These are phyloP conservation scores for Saccharomyces hybrid DNA, from an alignment of 1,139 yeast genomes.

Conservation along the genomic window DNA sequence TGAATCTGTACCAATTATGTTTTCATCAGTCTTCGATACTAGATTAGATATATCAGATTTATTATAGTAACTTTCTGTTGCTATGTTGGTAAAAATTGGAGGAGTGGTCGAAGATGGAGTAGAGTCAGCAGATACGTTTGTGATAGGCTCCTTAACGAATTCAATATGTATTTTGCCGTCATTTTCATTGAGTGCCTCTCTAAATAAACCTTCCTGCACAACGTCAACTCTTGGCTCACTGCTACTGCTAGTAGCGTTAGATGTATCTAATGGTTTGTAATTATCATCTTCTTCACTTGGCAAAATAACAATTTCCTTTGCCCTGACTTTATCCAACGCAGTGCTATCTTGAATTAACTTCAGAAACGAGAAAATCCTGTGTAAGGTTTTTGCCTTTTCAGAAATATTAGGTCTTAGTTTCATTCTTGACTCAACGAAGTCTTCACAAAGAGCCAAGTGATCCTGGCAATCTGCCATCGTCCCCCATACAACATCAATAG, in stretches of 20 bases:
- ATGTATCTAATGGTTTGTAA: background rate
- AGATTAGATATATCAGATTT: slow-evolving; percentile 11
- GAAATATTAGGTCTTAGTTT: slow-evolving; percentile 57
- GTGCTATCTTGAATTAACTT: slow-evolving; percentile 71
- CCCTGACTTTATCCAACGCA: slow-evolving; percentile 40
- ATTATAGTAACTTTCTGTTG: slow-evolving; percentile 20
- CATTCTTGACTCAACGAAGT: slow-evolving; percentile 64
- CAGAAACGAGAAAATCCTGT: slow-evolving; percentile 68
- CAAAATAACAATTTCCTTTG: slow-evolving; percentile 19
- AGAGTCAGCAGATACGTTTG: background rate
- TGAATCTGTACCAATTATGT: slow-evolving; percentile 63
- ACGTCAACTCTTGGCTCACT: background rate
- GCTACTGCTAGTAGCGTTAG: background rate
- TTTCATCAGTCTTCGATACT: slow-evolving; percentile 30
- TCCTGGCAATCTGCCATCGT: slow-evolving; percentile 80
- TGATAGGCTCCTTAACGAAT: slow-evolving; percentile 9
- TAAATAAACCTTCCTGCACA: slow-evolving; percentile 9
- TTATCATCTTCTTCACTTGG: background rate
- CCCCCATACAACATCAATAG: slow-evolving; percentile 87
- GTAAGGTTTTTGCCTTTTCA: slow-evolving; percentile 68
- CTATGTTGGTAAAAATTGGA: slow-evolving; percentile 21
- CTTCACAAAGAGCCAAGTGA: slow-evolving; percentile 70
- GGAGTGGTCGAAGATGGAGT: slow-evolving; percentile 7
- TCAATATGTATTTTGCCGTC: slow-evolving; percentile 25
- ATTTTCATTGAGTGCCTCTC: slow-evolving; percentile 17